Base-by-base conservation (phyloP, 108 stramenopile species). In the Schizochytrium sp. region DNA sequence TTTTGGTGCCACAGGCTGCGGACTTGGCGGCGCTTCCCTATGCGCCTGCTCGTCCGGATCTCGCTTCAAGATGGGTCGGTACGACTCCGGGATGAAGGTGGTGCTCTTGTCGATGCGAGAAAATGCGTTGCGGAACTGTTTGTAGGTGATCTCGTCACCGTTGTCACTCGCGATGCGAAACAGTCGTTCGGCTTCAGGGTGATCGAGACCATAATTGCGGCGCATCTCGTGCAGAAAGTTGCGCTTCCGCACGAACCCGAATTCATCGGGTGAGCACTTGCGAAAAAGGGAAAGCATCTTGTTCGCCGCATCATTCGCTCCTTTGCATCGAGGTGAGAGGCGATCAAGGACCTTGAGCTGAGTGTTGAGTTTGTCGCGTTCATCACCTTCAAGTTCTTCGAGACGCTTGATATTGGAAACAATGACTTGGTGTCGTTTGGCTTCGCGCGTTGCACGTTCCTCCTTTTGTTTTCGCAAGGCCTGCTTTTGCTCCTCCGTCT, bases 21-120 rank as follows among this genome's bases (percentile, higher is more conserved):
- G 48, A 6, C 19, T 12, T 12, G n/a, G 19, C 2, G 45, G 48
- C 25, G 18, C 23, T 23, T 53, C 76, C 18, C 16, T 6, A 45
- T 69, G 34, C 41, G 45, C 51, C 48, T 21, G 76, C 45, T n/a
- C 51, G 76, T n/a, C 51, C 6, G 76, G 23, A 23, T 83, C 76
- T 12, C 76, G 76, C 25, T 83, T 83, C 6, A 83, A 23, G 76
- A 83, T 83, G 6, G 76, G 76, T 53, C 76, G 76, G 51, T 83
- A 53, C 0, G n/a, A 25, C 76, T 83, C 76, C 43, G 76, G 76
- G 48, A 83, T 53, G 23, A 53, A 83, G n/a, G 76, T 53, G 6
- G 76, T 83, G 51, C 76, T 83, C 25, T 53, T 47, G 28, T 83
- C 76, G 28, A 83, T 83, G 19, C 76, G 45, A 14, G 45, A 21